Conservation (phyloP, 2,329 filamentous ascomycete species). For the Plenodomus tracheiphilus region DNA sequence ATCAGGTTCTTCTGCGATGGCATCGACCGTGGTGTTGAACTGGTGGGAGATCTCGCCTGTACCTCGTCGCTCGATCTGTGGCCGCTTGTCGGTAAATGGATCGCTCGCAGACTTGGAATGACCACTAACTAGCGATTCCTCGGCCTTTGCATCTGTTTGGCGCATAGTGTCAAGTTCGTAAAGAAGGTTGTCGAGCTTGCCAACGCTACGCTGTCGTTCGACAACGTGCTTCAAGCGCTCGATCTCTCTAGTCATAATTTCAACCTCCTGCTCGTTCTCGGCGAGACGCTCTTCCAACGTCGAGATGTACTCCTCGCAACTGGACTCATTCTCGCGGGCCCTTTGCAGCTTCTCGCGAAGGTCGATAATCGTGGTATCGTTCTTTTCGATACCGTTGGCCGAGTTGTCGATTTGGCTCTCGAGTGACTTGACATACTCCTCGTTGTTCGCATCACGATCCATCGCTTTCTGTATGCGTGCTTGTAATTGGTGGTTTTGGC, state of each 20-base stretch:
- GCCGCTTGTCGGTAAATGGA: slow-evolving; percentile 35
- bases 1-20: slow-evolving; percentile 43
- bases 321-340: slow-evolving; percentile 84
- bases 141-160: slow-evolving; percentile 40
- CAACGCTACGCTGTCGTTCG: slow-evolving; percentile 90
- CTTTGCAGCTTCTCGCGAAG: slow-evolving; percentile 89
- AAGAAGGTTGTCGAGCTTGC: slow-evolving; percentile 89
- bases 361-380: slow-evolving; percentile 80
- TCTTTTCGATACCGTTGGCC: slow-evolving; percentile 90
- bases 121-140: slow-evolving; percentile 39
- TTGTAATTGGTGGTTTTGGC: slow-evolving; percentile 87
- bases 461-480: slow-evolving; percentile 87
- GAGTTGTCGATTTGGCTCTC: slow-evolving; percentile 90
- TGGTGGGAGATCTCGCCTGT: slow-evolving; percentile 33
- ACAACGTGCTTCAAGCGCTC: slow-evolving; percentile 92
- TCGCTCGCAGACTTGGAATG: slow-evolving; percentile 40
- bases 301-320: slow-evolving; percentile 94
- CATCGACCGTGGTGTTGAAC: slow-evolving; percentile 39
- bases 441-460: slow-evolving; percentile 88
- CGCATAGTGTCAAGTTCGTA: slow-evolving; percentile 77
- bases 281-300: slow-evolving; percentile 93
- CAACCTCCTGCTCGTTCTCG: slow-evolving; percentile 92
- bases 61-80: slow-evolving; percentile 23
- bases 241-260: slow-evolving; percentile 96
- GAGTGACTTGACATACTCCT: slow-evolving; percentile 88